Percentiles rank a stretch among this genome's conserved stretches.
These are phyloP conservation scores for Pyrus hybrid DNA, from an alignment of 331 rosid genomes.

Conservation along the genomic window DNA sequence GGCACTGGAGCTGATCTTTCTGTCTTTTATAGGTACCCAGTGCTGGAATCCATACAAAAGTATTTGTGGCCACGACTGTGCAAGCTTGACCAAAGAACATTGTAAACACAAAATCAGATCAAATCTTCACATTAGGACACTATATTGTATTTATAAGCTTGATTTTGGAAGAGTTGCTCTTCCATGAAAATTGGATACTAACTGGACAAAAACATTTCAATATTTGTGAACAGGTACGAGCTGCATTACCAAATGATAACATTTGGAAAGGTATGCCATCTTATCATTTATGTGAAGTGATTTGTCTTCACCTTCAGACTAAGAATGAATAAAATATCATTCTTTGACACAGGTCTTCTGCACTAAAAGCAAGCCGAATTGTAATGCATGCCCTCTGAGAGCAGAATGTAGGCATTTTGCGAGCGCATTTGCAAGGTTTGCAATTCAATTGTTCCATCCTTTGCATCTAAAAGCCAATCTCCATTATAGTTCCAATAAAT, in stretches of 20 bases:
- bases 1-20: constrained; percentile 23
- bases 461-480: background rate
- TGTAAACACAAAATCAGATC: constrained; percentile 40
- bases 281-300: constrained; percentile 5
- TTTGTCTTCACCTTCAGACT: constrained; percentile 12
- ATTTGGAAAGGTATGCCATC: constrained; percentile 81
- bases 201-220: constrained; percentile 11
- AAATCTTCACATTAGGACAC: background rate
- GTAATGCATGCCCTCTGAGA: constrained; percentile 99
- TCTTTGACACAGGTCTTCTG: constrained; percentile 75
- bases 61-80: constrained; percentile 98
- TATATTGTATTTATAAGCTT: background rate
- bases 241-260: constrained; percentile 98
- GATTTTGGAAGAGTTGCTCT: background rate
- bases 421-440: constrained; percentile 95
- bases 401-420: constrained; percentile 99
- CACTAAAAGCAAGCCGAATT: constrained; percentile 95
- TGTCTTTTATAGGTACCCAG: constrained; percentile 71
- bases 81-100: constrained; percentile 93
- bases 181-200: background rate
- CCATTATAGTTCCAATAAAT: background rate
- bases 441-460: constrained; percentile 4
- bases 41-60: constrained; percentile 90
- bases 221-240: constrained; percentile 69
- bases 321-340: constrained; percentile 15